These are phyloP conservation scores for Talaromyces sp. DNA, from an alignment of 2,329 filamentous ascomycete genomes.

Conservation along the genomic window DNA sequence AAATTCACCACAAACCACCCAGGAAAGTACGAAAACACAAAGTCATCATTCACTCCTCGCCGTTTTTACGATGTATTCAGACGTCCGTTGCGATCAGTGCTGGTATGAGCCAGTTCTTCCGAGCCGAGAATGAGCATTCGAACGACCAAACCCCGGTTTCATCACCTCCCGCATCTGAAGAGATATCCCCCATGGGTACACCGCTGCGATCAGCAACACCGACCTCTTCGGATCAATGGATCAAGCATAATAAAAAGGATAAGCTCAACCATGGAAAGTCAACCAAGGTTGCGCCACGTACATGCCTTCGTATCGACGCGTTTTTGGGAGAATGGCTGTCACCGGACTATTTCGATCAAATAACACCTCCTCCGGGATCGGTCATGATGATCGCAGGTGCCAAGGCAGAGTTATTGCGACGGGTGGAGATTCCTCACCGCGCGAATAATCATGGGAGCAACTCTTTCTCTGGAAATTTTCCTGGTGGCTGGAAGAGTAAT, in stretches of 20 bases:
- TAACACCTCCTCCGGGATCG: slow-evolving; percentile 81
- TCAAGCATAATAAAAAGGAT: slow-evolving; percentile 2
- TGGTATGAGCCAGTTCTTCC: slow-evolving; percentile 60
- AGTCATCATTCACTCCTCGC: slow-evolving; percentile 87
- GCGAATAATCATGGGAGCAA: slow-evolving; percentile 34
- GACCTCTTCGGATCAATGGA: slow-evolving; percentile 20
- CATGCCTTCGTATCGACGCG: slow-evolving; percentile 72
- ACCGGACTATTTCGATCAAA: slow-evolving; percentile 88
- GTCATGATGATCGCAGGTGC: slow-evolving; percentile 83
- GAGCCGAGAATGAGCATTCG: slow-evolving; percentile 22
- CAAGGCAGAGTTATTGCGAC: slow-evolving; percentile 78
- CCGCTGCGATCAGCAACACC: slow-evolving; percentile 30
- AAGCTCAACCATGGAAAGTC: slow-evolving; percentile 1
- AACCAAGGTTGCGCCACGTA: slow-evolving; percentile 15
- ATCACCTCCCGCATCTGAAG: slow-evolving; percentile 3
- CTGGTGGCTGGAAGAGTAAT: slow-evolving; percentile 54
- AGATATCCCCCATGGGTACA: slow-evolving; percentile 18
- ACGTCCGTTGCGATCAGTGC: slow-evolving; percentile 85
- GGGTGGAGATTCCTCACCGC: slow-evolving; percentile 62
- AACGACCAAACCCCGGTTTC: background rate
- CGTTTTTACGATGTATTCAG: slow-evolving; percentile 88
- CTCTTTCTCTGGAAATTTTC: slow-evolving; percentile 47
- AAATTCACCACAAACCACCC: background rate
- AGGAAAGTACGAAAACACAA: slow-evolving; percentile 52
- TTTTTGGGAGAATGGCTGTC: slow-evolving; percentile 95